Conservation (phyloP, 2,329 filamentous ascomycete species). For the Aspergillus ustus region DNA sequence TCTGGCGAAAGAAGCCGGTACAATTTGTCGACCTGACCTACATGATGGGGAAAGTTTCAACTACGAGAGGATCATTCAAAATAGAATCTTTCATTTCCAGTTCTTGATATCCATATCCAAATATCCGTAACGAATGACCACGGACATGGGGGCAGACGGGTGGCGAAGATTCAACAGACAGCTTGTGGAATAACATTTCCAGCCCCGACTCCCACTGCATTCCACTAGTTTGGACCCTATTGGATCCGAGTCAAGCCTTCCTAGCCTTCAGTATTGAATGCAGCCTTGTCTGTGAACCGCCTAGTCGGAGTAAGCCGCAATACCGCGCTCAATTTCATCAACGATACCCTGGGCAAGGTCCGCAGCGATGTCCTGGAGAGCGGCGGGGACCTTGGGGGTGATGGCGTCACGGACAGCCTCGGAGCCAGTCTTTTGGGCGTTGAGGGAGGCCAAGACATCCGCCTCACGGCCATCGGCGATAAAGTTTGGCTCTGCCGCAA, state of each 20-base stretch:
- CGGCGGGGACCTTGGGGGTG: constrained; percentile 16
- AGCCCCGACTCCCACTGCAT: neutral
- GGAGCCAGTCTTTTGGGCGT: constrained; percentile 12
- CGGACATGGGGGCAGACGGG: neutral
- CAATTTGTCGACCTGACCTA: too few species aligned
- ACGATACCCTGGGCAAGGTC: constrained; percentile 12
- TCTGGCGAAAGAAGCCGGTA: too few species aligned
- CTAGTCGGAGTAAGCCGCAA: constrained; percentile 15
- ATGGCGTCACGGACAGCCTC: constrained; percentile 13
- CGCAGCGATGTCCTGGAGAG: constrained; percentile 9
- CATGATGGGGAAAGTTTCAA: too few species aligned
- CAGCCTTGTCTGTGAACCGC: neutral
- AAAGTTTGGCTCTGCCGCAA: constrained; percentile 17
- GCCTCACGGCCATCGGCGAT: neutral
- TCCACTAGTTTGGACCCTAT: neutral
- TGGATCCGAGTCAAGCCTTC: neutral
- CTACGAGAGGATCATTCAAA: too few species aligned
- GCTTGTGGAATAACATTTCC: neutral
- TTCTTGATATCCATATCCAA: neutral
- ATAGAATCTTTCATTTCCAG: neutral
- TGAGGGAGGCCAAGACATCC: constrained; percentile 12
- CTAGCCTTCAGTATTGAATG: neutral
- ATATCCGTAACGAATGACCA: neutral
- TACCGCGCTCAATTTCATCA: constrained; percentile 15
- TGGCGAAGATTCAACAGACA: neutral